phyloP scores from a whole-genome alignment of 2,329 filamentous ascomycete species.

The Diaporthe humulicola region DNA sequence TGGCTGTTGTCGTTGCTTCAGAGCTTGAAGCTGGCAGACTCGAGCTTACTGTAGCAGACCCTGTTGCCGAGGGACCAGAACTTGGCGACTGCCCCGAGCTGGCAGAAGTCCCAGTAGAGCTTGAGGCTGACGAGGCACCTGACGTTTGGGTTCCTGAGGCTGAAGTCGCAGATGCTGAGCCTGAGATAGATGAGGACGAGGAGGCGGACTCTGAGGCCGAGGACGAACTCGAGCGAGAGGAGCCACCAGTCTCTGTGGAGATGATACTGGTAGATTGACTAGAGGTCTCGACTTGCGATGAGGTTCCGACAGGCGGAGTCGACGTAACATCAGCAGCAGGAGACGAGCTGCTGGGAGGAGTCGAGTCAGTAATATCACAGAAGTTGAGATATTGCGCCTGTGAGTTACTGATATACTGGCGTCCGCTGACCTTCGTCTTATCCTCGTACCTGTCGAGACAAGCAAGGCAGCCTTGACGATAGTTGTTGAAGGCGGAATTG shows the following conservation, averaged over 20 bases:
- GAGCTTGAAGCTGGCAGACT: slow-evolving; percentile 10
- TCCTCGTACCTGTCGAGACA: slow-evolving; percentile 55
- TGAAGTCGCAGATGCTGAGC: neutral
- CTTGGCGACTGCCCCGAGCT: slow-evolving; percentile 33
- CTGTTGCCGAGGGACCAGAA: slow-evolving; percentile 29
- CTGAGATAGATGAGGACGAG: neutral
- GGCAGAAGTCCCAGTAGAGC: slow-evolving; percentile 23
- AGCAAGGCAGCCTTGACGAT: slow-evolving; percentile 53
- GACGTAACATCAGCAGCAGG: slow-evolving; percentile 40
- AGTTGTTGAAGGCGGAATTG: slow-evolving; percentile 56
- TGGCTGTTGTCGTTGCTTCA: neutral
- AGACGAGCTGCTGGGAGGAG: slow-evolving; percentile 40
- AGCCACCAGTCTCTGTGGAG: neutral
- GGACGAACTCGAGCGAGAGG: slow-evolving; percentile 3
- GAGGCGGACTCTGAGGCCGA: neutral
- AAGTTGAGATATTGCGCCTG: slow-evolving; percentile 62
- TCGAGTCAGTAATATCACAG: slow-evolving; percentile 51
- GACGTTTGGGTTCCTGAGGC: slow-evolving; percentile 19
- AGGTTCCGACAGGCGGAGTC: slow-evolving; percentile 35
- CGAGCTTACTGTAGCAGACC: slow-evolving; percentile 15
- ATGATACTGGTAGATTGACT: slow-evolving; percentile 38
- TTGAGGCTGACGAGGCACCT: slow-evolving; percentile 5
- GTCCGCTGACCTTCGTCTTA: slow-evolving; percentile 45
- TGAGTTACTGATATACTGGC: slow-evolving; percentile 51
- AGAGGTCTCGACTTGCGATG: slow-evolving; percentile 38